phyloP scores from a whole-genome alignment of 2,329 filamentous ascomycete genomes.

The Onygenales sp. region DNA sequence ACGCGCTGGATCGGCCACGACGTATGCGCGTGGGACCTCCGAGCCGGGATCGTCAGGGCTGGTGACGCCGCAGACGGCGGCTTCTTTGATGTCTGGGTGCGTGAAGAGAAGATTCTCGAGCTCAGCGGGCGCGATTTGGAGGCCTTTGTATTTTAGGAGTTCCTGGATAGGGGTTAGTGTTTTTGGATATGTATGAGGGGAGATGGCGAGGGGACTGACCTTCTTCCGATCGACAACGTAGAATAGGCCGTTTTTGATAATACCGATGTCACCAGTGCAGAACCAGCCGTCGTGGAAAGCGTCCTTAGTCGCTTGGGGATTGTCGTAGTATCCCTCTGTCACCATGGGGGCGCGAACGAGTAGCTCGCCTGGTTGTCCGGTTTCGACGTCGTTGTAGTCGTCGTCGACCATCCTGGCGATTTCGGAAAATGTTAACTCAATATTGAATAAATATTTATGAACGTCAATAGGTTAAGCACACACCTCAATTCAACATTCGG shows the following conservation, averaged over 20 bases:
- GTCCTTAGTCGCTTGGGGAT: background rate
- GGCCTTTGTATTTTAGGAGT: constrained; percentile 2
- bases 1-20: background rate
- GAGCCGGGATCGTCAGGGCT: background rate
- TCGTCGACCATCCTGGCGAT: constrained; percentile 1
- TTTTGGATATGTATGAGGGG: background rate
- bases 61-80: constrained; percentile 1
- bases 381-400: constrained; percentile 1
- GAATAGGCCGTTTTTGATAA: background rate
- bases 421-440: background rate
- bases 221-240: constrained; percentile 4
- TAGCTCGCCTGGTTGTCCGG: constrained; percentile 1
- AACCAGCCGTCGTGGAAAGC: constrained; percentile 4
- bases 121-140: constrained; percentile 2
- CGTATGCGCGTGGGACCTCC: background rate
- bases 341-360: background rate
- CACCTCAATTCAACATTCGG: constrained; percentile 1
- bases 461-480: background rate
- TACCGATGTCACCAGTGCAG: constrained; percentile 2
- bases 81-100: constrained; percentile 3
- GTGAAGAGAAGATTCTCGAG: constrained; percentile 1
- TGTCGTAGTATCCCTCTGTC: constrained; percentile 2
- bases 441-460: background rate
- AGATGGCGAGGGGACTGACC: background rate
- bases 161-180: background rate